A percentile compares a stretch with the other conserved stretches of the same genome.
Evolutionary conservation across 2,329 filamentous ascomycete species (phyloP).

Genomic region (Stromatinia cepivora): DNA sequence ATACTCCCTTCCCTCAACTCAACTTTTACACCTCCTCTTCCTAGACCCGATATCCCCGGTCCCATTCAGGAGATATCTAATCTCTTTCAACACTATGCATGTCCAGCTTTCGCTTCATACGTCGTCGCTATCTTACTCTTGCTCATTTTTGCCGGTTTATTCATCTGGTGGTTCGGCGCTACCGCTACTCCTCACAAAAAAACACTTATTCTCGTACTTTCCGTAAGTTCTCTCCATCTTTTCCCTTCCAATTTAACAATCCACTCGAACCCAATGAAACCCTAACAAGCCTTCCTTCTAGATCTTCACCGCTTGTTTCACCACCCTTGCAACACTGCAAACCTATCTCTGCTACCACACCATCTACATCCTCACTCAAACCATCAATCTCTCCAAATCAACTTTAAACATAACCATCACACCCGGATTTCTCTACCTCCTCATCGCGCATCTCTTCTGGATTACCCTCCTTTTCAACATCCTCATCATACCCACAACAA

Average conservation of each 20-base stretch:
- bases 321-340: neutral
- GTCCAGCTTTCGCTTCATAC: neutral
- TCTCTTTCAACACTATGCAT: neutral
- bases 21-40: neutral
- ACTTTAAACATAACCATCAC: neutral
- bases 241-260: rapidly evolving
- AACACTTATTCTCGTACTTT: neutral
- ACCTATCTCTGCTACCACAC: neutral
- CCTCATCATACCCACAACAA: neutral
- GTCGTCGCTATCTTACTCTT: neutral
- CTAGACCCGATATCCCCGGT: neutral
- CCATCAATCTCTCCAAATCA: neutral
- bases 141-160: neutral
- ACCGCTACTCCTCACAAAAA: neutral
- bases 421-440: neutral
- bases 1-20: neutral
- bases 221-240: neutral
- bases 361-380: neutral
- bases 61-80: neutral
- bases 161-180: neutral
- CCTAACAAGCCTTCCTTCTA: neutral
- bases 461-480: neutral
- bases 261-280: neutral
- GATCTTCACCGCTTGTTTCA: neutral
- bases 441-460: neutral